Evolutionary conservation across 2,329 filamentous ascomycete genomes (phyloP).

Genomic region (Fusarium pseudonygamai): DNA sequence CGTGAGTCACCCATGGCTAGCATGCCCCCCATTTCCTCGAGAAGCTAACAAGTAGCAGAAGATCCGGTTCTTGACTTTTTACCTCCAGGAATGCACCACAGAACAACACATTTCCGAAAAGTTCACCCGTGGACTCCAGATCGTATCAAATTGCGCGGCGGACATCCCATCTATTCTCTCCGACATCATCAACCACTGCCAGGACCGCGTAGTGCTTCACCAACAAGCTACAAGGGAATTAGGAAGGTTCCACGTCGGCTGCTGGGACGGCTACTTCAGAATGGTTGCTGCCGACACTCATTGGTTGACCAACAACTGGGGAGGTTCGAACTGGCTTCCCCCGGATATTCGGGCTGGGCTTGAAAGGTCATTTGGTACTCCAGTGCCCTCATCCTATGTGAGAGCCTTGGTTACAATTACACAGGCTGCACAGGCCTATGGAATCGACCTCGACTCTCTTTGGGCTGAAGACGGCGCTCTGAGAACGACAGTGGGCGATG

Average conservation of each 20-base stretch:
- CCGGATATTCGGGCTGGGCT: background rate
- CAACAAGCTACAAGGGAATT: background rate
- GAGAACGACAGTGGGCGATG: background rate
- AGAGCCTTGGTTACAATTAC: background rate
- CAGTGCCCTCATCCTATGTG: background rate
- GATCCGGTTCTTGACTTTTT: background rate
- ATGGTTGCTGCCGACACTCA: background rate
- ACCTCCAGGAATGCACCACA: background rate
- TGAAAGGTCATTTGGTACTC: background rate
- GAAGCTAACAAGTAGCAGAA: background rate
- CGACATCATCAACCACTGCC: too few species aligned
- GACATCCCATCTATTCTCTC: background rate
- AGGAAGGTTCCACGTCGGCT: background rate
- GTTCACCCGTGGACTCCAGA: background rate
- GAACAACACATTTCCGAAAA: background rate
- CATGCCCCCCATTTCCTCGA: accelerated
- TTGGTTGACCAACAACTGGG: background rate
- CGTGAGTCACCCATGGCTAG: accelerated
- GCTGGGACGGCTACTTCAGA: background rate
- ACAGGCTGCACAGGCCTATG: background rate
- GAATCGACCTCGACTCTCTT: background rate
- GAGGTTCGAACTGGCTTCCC: background rate
- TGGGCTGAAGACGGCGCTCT: background rate
- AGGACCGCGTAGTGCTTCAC: background rate
- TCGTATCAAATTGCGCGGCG: background rate